Percentiles rank a stretch among this genome's conserved stretches.
Conservation (phyloP, 1,284 basidiomycete genomes). For the Neotropicomus parvogracilis region DNA sequence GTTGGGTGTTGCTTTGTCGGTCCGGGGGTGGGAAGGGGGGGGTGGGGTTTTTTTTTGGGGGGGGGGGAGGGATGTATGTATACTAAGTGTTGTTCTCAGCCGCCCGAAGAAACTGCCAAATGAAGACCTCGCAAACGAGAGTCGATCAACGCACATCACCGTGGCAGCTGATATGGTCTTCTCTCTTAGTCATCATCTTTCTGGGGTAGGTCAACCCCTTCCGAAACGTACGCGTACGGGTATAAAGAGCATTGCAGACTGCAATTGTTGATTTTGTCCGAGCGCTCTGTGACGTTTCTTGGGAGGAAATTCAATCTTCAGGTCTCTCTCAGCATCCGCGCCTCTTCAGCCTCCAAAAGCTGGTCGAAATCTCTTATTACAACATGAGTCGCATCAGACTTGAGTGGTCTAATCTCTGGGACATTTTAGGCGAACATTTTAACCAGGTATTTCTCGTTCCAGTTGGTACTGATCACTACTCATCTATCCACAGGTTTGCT, state of each 20-base stretch:
- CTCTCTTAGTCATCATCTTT: conserved; percentile 90
- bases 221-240: conserved; percentile 3
- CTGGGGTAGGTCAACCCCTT: conserved; percentile 69
- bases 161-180: conserved; percentile 99
- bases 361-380: conserved; percentile 99
- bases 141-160: conserved; percentile 95
- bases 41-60: too few species aligned
- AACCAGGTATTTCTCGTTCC: conserved; percentile 71
- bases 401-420: conserved; percentile 99
- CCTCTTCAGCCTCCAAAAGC: conserved; percentile 95
- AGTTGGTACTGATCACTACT: neutral
- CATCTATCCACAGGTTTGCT: conserved; percentile 72
- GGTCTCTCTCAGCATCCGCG: conserved; percentile 91
- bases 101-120: conserved; percentile 72
- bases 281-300: conserved; percentile 94
- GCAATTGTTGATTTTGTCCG: conserved; percentile 98
- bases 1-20: too few species aligned
- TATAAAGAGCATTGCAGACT: conserved; percentile 48
- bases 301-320: conserved; percentile 99
- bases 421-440: conserved; percentile 97
- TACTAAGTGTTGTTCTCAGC: conserved; percentile 32
- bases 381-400: conserved; percentile 99
- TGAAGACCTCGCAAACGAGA: conserved; percentile 95
- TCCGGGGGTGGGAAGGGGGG: too few species aligned
- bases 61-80: neutral